Percentiles rank a stretch among this genome's conserved stretches.
phyloP scores from a whole-genome alignment of 345 rosid species.

The Eucalyptus lansdowneana region DNA sequence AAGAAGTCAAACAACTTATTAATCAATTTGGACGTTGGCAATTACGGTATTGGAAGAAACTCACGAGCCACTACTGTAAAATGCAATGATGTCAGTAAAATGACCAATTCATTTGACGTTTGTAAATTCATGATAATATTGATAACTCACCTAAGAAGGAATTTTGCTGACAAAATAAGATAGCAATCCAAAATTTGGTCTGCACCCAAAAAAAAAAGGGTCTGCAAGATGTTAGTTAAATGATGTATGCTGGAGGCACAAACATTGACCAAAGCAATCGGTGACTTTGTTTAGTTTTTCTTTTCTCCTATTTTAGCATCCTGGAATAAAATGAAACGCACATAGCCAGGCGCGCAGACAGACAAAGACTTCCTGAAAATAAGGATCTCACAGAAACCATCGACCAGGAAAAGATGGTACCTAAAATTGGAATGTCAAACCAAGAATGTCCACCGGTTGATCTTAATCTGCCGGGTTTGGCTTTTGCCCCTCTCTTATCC shows the following conservation, averaged over 20 bases:
- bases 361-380: constrained; percentile 7
- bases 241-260: background rate
- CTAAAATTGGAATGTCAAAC: constrained; percentile 1
- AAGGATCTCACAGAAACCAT: constrained; percentile 15
- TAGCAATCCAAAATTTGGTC: background rate
- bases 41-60: background rate
- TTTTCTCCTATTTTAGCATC: background rate
- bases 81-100: background rate
- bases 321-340: background rate
- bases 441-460: background rate
- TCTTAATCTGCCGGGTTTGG: background rate
- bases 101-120: background rate
- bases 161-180: background rate
- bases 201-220: background rate
- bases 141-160: background rate
- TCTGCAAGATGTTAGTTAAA: background rate
- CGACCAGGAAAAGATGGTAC: constrained; percentile 8
- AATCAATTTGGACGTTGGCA: background rate
- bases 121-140: background rate
- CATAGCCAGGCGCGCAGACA: background rate
- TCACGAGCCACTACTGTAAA: background rate
- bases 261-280: background rate
- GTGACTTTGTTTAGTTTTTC: background rate
- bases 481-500: background rate
- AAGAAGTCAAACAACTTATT: background rate